Conservation (phyloP, 2,329 filamentous ascomycete genomes). For the Aspergillus fructus region DNA sequence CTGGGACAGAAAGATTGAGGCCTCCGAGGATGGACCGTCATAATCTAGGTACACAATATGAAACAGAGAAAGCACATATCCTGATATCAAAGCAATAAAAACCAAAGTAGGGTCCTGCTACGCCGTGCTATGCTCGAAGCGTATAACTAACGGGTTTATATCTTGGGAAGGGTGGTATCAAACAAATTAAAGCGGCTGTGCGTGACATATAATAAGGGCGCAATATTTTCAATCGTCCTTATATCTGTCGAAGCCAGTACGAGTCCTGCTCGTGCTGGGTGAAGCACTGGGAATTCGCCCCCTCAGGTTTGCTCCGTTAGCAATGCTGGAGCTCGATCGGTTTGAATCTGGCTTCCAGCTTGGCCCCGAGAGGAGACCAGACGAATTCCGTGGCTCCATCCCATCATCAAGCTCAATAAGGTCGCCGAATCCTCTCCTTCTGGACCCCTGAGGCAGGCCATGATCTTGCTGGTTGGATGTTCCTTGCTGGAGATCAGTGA, state of each 20-base stretch:
- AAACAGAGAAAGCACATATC: slow-evolving; percentile 10
- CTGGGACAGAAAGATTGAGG: background rate
- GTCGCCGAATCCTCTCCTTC: slow-evolving; percentile 38
- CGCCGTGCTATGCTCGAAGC: slow-evolving; percentile 22
- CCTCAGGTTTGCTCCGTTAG: slow-evolving; percentile 23
- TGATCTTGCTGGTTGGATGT: slow-evolving; percentile 20
- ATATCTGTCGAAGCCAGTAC: slow-evolving; percentile 24
- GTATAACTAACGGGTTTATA: slow-evolving; percentile 14
- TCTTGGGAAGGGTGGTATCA: slow-evolving; percentile 9
- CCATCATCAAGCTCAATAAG: slow-evolving; percentile 46
- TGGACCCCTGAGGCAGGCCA: slow-evolving; percentile 24
- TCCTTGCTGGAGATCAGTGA: slow-evolving; percentile 41
- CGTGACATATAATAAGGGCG: background rate
- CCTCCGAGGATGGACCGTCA: background rate
- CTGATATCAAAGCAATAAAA: slow-evolving; percentile 7
- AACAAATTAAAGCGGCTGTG: slow-evolving; percentile 4
- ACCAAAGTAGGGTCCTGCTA: slow-evolving; percentile 14
- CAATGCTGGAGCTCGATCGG: slow-evolving; percentile 17
- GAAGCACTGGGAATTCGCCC: slow-evolving; percentile 27
- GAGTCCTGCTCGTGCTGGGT: slow-evolving; percentile 37
- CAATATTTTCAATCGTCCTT: slow-evolving; percentile 31
- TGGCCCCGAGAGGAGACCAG: slow-evolving; percentile 16
- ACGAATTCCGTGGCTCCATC: slow-evolving; percentile 27
- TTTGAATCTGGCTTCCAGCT: slow-evolving; percentile 19
- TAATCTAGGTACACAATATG: slow-evolving; percentile 14